Evolutionary conservation across 1,139 yeast species (phyloP), one percentile per base, ranked within the genome.

Genomic region (Candida tropicalis): DNA sequence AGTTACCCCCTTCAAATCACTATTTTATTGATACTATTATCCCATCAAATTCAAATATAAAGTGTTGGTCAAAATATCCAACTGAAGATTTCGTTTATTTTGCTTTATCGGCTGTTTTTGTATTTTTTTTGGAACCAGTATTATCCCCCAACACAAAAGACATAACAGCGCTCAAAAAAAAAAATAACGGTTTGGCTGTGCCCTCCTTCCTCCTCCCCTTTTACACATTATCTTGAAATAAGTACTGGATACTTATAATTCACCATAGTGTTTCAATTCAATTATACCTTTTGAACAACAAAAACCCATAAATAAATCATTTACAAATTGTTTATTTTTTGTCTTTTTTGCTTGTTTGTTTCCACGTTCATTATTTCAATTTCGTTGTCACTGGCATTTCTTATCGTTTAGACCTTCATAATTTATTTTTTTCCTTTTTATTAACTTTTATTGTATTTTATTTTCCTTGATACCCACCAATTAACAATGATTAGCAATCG

Each of bases 401-500:
- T 10, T 31, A 10, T n/a, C n/a, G n/a, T n/a, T 22, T 13, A 20
- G 25, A 35, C 32, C 9, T 35, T 26, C 9, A 22, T 33, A 25
- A 5, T 9, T 34, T 34, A 15, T 26, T n/a, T 26, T 26, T n/a
- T n/a, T n/a, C n/a, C 15, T 9, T 11, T 18, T 31, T 31, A 5
- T 20, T 20, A 20, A 17, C 23, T 20, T 20, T 20, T 17, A 17
- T 31, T 16, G 15, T 29, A 29, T 16, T 31, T 17, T 17, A 15
- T 3, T 26, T 26, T 22, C 20, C 9, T 17, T 17, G 13, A 17
- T 5, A 31, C 23, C 22, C 34, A 15, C 10, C 3, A 20, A 6
- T 20, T 6, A 13, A 13, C 31, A 24, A 35, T 36, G 49, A 66
- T 70, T 23, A 59, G 72, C 29, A 73, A 73, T 53, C 57, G 79